Percentiles rank a stretch among this genome's conserved stretches.
phyloP scores from a whole-genome alignment of 768 basidiomycete species.

The Grammothele lineata region DNA sequence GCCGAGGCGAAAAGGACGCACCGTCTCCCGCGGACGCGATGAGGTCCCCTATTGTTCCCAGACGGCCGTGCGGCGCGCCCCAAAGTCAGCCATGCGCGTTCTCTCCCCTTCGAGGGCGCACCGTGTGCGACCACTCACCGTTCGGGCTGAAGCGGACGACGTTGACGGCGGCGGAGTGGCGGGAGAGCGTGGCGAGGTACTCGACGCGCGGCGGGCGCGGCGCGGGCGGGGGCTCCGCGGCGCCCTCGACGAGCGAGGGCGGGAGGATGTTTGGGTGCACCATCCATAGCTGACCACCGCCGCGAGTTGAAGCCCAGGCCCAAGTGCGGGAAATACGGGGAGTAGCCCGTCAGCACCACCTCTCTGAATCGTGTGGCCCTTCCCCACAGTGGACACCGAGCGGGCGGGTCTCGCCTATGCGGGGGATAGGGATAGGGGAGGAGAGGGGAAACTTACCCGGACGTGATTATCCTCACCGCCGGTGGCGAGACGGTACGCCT shows the following conservation, averaged over 20 bases:
- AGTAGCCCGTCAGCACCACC: too few relatives aligned
- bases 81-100: too few relatives aligned
- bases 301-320: neutral
- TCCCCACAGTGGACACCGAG: too few relatives aligned
- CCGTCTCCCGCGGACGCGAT: slow-evolving; percentile 98
- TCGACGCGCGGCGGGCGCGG: slow-evolving; percentile 83
- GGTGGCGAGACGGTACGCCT: slow-evolving; percentile 89
- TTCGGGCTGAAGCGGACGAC: slow-evolving; percentile 95
- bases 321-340: neutral
- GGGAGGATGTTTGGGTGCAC: slow-evolving; percentile 88
- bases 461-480: slow-evolving; percentile 97
- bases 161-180: slow-evolving; percentile 94
- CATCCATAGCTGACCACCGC: slow-evolving; percentile 72
- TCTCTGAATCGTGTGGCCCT: too few relatives aligned
- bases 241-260: slow-evolving; percentile 45
- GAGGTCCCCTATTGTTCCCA: slow-evolving; percentile 59
- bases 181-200: slow-evolving; percentile 88
- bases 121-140: slow-evolving; percentile 47
- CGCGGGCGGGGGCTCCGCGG: slow-evolving; percentile 28
- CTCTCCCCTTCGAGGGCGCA: too few relatives aligned
- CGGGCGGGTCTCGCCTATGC: too few relatives aligned
- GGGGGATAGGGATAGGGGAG: too few relatives aligned
- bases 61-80: too few relatives aligned
- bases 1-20: slow-evolving; percentile 36
- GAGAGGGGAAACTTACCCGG: slow-evolving; percentile 56